A percentile compares a stretch with the other conserved stretches of the same genome.
phyloP scores from a whole-genome alignment of 805 yeast species.

The Metschnikowia baotianmanensis region DNA sequence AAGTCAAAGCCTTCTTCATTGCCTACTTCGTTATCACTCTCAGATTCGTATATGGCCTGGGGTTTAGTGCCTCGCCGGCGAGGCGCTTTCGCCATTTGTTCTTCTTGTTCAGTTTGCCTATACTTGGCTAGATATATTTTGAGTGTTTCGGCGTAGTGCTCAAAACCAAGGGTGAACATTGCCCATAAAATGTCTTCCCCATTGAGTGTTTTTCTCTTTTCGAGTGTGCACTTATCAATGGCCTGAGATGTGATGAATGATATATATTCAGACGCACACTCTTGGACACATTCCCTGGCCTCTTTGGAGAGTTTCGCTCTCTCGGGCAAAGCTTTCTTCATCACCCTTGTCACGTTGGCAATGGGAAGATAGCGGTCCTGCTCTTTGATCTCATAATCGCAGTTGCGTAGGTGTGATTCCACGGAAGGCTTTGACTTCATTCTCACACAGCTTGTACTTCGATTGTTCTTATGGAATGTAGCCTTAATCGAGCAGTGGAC shows the following conservation, averaged over 20 bases:
- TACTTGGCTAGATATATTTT: conserved; percentile 68
- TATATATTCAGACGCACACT: conserved; percentile 66
- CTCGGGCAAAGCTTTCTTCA: conserved; percentile 70
- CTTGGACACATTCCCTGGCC: conserved; percentile 75
- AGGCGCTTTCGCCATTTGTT: conserved; percentile 11
- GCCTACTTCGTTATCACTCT: conserved; percentile 3
- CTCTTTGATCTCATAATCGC: conserved; percentile 43
- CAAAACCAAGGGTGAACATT: conserved; percentile 64
- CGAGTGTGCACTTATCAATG: conserved; percentile 60
- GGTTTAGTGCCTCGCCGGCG: conserved; percentile 4
- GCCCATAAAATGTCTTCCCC: conserved; percentile 69
- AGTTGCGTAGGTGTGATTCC: conserved; percentile 19
- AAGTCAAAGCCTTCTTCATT: conserved; percentile 6
- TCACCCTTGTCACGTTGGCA: conserved; percentile 62
- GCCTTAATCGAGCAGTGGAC: not conserved
- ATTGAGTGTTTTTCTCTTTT: conserved; percentile 66
- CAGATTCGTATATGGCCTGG: conserved; percentile 3
- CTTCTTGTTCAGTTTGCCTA: conserved; percentile 39
- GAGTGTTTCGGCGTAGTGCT: conserved; percentile 65
- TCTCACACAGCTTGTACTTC: too few relatives aligned
- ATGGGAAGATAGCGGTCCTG: conserved; percentile 44
- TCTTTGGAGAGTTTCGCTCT: conserved; percentile 78
- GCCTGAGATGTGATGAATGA: conserved; percentile 67
- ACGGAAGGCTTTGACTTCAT: not conserved
- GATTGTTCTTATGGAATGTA: too few relatives aligned